phyloP scores from a whole-genome alignment of 495 filamentous ascomycete species.

The Parathielavia hyrcaniae region DNA sequence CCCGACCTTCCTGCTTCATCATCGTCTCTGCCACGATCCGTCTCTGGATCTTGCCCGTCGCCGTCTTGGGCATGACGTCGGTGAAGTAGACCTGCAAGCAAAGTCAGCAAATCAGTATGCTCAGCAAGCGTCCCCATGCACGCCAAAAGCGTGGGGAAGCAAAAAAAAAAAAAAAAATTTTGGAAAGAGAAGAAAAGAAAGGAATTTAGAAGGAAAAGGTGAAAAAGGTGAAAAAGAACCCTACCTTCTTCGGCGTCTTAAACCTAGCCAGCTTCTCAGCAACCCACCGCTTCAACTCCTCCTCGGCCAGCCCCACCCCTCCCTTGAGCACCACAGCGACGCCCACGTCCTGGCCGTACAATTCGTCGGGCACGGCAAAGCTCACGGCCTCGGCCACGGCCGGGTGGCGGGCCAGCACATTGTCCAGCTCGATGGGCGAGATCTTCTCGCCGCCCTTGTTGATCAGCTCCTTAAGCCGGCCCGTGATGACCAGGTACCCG shows the following conservation, averaged over 20 bases:
- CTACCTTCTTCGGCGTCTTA: constrained; percentile 80
- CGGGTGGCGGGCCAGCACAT: constrained; percentile 61
- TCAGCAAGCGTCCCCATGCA: not conserved
- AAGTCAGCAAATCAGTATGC: too few relatives aligned
- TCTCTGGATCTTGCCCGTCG: constrained; percentile 82
- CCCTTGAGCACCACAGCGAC: constrained; percentile 69
- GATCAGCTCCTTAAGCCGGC: constrained; percentile 78
- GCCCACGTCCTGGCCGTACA: constrained; percentile 77
- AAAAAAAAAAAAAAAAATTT: too few relatives aligned
- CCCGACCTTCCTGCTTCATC: constrained; percentile 49
- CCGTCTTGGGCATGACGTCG: constrained; percentile 76
- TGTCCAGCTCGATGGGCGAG: constrained; percentile 77
- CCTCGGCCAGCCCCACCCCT: constrained; percentile 45
- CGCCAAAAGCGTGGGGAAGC: not conserved
- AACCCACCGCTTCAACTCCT: constrained; percentile 62
- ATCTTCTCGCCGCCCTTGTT: constrained; percentile 83
- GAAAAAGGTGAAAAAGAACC: not conserved
- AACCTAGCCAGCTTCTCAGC: constrained; percentile 65
- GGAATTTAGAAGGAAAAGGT: not conserved
- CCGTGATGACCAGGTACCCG: constrained; percentile 70
- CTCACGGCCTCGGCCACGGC: constrained; percentile 69
- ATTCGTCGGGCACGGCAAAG: constrained; percentile 68
- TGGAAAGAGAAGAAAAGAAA: not conserved
- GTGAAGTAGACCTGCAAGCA: constrained; percentile 62
- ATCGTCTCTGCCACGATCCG: constrained; percentile 75